phyloP scores from a whole-genome alignment of 208 protist species.

The Jaenimonas drosophilae region DNA sequence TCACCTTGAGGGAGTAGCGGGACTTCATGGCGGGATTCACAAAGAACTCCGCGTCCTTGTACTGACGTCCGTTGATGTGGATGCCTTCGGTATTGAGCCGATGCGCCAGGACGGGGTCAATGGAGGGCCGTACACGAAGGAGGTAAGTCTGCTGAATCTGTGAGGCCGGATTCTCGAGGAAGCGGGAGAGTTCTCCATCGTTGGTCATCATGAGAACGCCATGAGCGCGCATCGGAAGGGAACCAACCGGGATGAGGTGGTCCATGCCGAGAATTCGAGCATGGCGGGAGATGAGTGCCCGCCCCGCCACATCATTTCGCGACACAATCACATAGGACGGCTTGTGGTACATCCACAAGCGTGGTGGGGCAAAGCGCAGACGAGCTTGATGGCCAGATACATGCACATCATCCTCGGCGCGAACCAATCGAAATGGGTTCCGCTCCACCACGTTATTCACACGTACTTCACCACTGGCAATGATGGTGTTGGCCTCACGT shows the following conservation, averaged over 20 bases:
- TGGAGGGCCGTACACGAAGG: conserved; percentile 66
- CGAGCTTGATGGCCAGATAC: conserved; percentile 58
- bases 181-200: conserved; percentile 80
- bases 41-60: conserved; percentile 55
- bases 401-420: conserved; percentile 64
- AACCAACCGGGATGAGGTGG: conserved; percentile 81
- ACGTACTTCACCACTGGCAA: conserved; percentile 72
- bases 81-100: conserved; percentile 79
- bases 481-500: conserved; percentile 55
- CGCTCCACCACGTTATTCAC: conserved; percentile 82
- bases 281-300: conserved; percentile 69
- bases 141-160: conserved; percentile 85
- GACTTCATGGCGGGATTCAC: conserved; percentile 77
- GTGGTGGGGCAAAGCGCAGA: conserved; percentile 65
- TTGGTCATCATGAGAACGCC: conserved; percentile 82
- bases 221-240: conserved; percentile 75
- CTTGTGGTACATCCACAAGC: conserved; percentile 88
- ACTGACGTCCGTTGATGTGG: conserved; percentile 62
- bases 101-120: conserved; percentile 78
- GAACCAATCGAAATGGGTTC: conserved; percentile 72
- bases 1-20: conserved; percentile 76
- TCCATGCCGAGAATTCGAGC: conserved; percentile 78
- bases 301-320: conserved; percentile 59
- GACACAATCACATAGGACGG: conserved; percentile 81
- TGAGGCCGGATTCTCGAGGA: conserved; percentile 61